Conservation (phyloP, 1,284 basidiomycete species). For the Puccinia novopanici region DNA sequence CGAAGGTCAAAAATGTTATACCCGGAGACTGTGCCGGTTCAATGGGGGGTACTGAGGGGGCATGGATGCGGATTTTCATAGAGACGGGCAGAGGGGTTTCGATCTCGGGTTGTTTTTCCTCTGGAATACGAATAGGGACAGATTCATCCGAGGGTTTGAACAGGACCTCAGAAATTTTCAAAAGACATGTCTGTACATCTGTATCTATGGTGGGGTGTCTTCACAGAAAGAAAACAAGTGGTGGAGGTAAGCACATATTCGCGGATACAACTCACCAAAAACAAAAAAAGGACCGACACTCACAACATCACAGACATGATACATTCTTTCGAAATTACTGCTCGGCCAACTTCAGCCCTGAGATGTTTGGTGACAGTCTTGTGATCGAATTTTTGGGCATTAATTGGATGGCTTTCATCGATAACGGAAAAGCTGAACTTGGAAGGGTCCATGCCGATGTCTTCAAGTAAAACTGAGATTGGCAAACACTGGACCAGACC, state of each 20-base stretch:
- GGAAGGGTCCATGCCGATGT: constrained; percentile 67
- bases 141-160: constrained; percentile 79
- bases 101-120: constrained; percentile 28
- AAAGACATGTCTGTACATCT: constrained; percentile 83
- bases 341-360: constrained; percentile 81
- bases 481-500: constrained; percentile 84
- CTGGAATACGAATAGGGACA: constrained; percentile 68
- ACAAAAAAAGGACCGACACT: constrained; percentile 58
- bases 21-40: constrained; percentile 18
- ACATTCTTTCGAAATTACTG: constrained; percentile 74
- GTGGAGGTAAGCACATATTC: not conserved
- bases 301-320: constrained; percentile 78
- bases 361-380: constrained; percentile 77
- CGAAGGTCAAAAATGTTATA: not conserved
- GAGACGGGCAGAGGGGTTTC: constrained; percentile 41
- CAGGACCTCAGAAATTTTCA: constrained; percentile 89
- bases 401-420: constrained; percentile 72
- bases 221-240: not conserved
- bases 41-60: constrained; percentile 18
- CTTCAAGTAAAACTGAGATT: constrained; percentile 82
- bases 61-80: constrained; percentile 47
- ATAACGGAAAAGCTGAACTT: constrained; percentile 61
- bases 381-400: constrained; percentile 69
- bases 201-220: constrained; percentile 73
- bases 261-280: constrained; percentile 24